phyloP scores from a whole-genome alignment of 257 asterid genomes.

The Ballota nigra region DNA sequence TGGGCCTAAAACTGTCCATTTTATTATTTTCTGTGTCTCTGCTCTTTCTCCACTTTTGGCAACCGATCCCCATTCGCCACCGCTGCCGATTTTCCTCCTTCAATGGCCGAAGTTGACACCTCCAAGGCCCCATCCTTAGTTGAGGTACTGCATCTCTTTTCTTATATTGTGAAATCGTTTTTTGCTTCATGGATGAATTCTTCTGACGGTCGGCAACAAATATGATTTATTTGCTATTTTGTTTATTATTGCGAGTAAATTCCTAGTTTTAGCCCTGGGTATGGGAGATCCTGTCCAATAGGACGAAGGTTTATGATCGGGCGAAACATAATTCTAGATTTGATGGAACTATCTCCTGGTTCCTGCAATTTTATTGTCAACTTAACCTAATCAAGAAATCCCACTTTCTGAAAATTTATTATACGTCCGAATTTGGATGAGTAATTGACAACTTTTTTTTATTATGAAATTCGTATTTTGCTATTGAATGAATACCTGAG shows the following conservation, averaged over 20 bases:
- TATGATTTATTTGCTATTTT: neutral
- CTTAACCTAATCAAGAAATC: neutral
- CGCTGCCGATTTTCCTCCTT: constrained; percentile 14
- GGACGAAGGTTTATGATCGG: neutral
- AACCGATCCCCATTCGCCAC: constrained; percentile 17
- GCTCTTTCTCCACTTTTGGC: neutral
- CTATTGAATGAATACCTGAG: neutral
- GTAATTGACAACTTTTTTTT: neutral
- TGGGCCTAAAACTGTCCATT: constrained; percentile 5
- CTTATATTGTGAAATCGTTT: neutral
- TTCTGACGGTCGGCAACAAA: neutral
- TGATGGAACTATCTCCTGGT: neutral
- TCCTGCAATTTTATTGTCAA: neutral
- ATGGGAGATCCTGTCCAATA: neutral
- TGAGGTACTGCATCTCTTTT: constrained; percentile 38
- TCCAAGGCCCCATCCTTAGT: constrained; percentile 45
- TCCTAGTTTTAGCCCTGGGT: neutral
- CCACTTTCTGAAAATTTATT: neutral
- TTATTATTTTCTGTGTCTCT: neutral
- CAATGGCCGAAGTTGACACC: constrained; percentile 57
- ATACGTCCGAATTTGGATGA: too few species aligned
- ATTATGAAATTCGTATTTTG: neutral
- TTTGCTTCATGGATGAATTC: neutral
- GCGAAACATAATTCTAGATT: neutral
- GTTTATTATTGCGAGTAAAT: neutral